These are phyloP conservation scores for Fusarium sororula DNA, from an alignment of 2,329 filamentous ascomycete genomes.

Conservation along the genomic window DNA sequence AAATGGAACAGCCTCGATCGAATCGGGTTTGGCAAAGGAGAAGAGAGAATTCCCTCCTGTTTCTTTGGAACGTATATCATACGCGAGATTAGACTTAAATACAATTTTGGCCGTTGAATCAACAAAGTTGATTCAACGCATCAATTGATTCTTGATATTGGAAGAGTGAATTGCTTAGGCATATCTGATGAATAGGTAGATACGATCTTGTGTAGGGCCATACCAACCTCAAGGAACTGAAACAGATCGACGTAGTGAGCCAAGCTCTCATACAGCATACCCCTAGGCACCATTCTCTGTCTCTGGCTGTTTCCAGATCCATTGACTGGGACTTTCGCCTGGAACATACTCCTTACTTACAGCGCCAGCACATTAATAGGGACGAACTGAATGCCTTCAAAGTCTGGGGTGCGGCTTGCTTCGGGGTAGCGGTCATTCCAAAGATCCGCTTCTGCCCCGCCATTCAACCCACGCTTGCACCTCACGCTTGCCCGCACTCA, in stretches of 20 bases:
- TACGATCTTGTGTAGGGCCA: background rate
- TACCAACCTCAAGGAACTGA: background rate
- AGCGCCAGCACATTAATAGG: background rate
- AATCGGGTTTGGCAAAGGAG: background rate
- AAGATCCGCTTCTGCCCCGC: conserved; percentile 38
- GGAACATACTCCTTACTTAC: background rate
- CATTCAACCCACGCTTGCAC: conserved; percentile 2
- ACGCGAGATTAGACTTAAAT: background rate
- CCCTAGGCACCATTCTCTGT: background rate
- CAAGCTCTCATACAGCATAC: background rate
- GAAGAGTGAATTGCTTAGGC: background rate
- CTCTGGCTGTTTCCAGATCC: background rate
- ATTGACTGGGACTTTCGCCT: background rate
- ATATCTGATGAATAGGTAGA: background rate
- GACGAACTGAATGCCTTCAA: background rate
- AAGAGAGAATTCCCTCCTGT: background rate
- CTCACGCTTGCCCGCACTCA: background rate
- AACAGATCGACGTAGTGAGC: background rate
- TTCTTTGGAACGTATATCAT: background rate
- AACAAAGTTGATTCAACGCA: background rate
- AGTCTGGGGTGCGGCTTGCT: conserved; percentile 14
- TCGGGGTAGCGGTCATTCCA: conserved; percentile 40
- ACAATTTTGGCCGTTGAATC: background rate
- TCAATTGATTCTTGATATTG: background rate
- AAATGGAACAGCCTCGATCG: background rate